Evolutionary conservation across 1,284 basidiomycete genomes (phyloP).

Genomic region (Ceratorhiza oryzae-sativae): DNA sequence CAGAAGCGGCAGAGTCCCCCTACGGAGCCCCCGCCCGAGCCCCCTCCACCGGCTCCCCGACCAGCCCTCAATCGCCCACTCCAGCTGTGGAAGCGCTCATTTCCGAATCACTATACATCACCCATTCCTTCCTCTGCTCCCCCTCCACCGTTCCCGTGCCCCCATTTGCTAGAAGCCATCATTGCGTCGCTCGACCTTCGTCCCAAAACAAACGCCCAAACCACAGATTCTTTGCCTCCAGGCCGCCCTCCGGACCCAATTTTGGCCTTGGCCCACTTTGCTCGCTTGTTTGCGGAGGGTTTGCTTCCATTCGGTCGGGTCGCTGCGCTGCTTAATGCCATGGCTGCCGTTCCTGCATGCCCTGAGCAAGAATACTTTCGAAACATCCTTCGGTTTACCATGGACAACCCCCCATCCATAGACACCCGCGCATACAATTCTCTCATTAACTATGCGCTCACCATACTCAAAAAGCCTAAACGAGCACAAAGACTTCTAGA

Average conservation of each 20-base stretch:
- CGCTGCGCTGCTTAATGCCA: constrained; percentile 18
- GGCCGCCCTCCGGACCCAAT: constrained; percentile 29
- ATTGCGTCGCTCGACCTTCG: constrained; percentile 24
- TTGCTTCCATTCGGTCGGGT: constrained; percentile 22
- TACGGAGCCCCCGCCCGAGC: constrained; percentile 13
- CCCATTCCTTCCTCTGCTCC: constrained; percentile 19
- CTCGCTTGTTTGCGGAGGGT: constrained; percentile 27
- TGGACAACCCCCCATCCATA: constrained; percentile 51
- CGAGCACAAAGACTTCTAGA: constrained; percentile 59
- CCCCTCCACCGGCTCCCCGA: neutral
- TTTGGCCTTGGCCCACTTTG: constrained; percentile 17
- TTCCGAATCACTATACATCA: constrained; percentile 13
- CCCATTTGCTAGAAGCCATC: constrained; percentile 28
- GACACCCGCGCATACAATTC: constrained; percentile 63
- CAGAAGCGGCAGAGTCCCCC: constrained; percentile 51
- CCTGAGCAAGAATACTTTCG: constrained; percentile 18
- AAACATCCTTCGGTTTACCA: neutral
- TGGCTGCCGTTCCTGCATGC: neutral
- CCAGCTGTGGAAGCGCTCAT: constrained; percentile 12
- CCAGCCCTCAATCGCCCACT: constrained; percentile 7
- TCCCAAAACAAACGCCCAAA: constrained; percentile 7
- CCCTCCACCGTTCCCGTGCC: constrained; percentile 10
- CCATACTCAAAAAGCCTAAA: constrained; percentile 60
- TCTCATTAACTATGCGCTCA: constrained; percentile 69
- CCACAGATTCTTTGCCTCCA: constrained; percentile 15